Evolutionary conservation across 345 rosid species (phyloP).

Genomic region (Eucalyptus fibrosa): DNA sequence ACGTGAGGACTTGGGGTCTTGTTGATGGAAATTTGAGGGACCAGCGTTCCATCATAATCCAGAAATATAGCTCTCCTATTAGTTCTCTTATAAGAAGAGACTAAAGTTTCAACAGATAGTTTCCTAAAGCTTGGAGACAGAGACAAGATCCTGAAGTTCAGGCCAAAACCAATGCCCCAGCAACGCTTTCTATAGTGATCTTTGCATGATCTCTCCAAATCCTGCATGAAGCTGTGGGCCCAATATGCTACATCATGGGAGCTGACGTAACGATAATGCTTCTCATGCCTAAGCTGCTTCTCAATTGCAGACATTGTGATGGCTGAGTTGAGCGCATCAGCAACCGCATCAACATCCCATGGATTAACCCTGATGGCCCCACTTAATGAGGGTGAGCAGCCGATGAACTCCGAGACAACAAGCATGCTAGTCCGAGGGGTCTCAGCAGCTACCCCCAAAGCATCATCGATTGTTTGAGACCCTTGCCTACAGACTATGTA

Average conservation of each 20-base stretch:
- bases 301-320: slow-evolving; percentile 8
- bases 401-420: slow-evolving; percentile 30
- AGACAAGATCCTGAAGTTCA: slow-evolving; percentile 20
- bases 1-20: slow-evolving; percentile 12
- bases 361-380: slow-evolving; percentile 39
- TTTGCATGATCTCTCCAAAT: slow-evolving; percentile 19
- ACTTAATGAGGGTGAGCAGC: slow-evolving; percentile 38
- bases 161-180: slow-evolving; percentile 32
- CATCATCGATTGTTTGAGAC: slow-evolving; percentile 10
- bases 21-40: slow-evolving; percentile 12
- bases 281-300: slow-evolving; percentile 31
- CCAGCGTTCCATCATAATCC: slow-evolving; percentile 40
- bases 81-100: slow-evolving; percentile 17
- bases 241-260: slow-evolving; percentile 29
- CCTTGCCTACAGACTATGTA: slow-evolving; percentile 32
- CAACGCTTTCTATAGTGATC: slow-evolving; percentile 17
- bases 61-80: slow-evolving; percentile 23
- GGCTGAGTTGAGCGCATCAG: slow-evolving; percentile 17
- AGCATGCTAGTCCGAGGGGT: slow-evolving; percentile 17
- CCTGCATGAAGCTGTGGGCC: slow-evolving; percentile 29
- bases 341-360: slow-evolving; percentile 29
- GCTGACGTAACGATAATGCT: slow-evolving; percentile 20
- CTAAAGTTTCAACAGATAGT: slow-evolving; percentile 11
- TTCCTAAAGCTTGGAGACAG: slow-evolving; percentile 29
- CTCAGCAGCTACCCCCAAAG: slow-evolving; percentile 3